Base-by-base conservation (phyloP, 2,329 filamentous ascomycete species). In the Albophoma yamanashiensis region DNA sequence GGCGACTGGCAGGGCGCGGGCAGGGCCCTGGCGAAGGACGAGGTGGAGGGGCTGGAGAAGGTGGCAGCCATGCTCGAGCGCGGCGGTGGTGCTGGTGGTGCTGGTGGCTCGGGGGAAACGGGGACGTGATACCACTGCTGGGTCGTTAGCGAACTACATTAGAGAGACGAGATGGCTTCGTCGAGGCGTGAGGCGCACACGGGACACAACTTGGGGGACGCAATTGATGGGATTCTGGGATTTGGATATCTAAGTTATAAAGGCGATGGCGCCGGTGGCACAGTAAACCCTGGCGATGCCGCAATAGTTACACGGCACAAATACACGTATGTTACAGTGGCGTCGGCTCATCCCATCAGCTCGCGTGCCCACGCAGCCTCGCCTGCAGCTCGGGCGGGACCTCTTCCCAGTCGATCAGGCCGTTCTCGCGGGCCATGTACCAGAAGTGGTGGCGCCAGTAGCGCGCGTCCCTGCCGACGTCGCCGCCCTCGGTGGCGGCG, bases 1-100 rank as follows among this genome's bases (percentile, higher is more conserved):
- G 85, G 85, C 14, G 83, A 87, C 69, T 85, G 83, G 82, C 82
- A 84, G 67, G 82, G 80, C 7, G 76, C 76, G 42, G 82, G 82
- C 7, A 72, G 78, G 62, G 77, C 72, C 36, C 65, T 84, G 17
- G 77, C 71, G 2, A 75, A 74, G 55, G 79, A 74, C 1, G 83
- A 87, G 68, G 82, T 86, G 1, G 82, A 84, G 62, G 79, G 79
- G 9, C 63, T 87, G 62, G 84, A 87, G 68, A 74, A 68, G 58
- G 72, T 83, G 3, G 78, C 79, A 31, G 70, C 73, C 4, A 66
- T 81, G 57, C 67, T 86, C 36, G 78, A 74, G 55, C 62, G 22
- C 17, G 39, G 55, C 8, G 38, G 61, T 59, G 40, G 52, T 56
- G 22, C 27, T 52, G 40, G 52, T 56, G 22, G 34, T 55, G 22